Percentiles rank a stretch among this genome's conserved stretches.
Evolutionary conservation across 257 asterid genomes (phyloP).

Genomic region (Solanum chilense): DNA sequence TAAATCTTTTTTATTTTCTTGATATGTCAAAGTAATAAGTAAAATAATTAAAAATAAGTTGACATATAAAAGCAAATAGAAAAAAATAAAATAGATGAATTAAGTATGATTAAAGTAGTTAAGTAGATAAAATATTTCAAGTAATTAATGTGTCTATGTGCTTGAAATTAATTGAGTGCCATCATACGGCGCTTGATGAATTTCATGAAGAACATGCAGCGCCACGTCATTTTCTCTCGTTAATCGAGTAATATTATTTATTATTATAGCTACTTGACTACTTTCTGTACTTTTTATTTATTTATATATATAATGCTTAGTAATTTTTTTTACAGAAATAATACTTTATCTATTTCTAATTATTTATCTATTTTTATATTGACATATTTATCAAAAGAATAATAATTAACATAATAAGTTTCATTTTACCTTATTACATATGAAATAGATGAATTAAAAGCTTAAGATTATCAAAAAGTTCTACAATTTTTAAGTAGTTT

Average conservation of each 20-base stretch:
- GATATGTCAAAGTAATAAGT: too few species aligned
- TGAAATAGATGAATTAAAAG: too few species aligned
- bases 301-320: neutral
- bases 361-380: too few species aligned
- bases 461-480: too few species aligned
- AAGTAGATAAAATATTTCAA: neutral
- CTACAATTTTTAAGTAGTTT: accelerated
- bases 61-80: too few species aligned
- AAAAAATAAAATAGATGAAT: neutral
- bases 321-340: too few species aligned
- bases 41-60: too few species aligned
- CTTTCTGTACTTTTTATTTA: neutral
- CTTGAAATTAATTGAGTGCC: neutral
- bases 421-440: too few species aligned
- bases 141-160: neutral
- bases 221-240: neutral
- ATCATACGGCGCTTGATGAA: neutral
- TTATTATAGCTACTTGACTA: neutral
- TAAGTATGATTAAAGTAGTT: neutral
- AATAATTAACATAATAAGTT: too few species aligned
- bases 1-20: too few species aligned
- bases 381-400: too few species aligned
- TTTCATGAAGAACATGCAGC: neutral
- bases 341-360: too few species aligned
- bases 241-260: neutral